Base-by-base conservation (phyloP, 768 basidiomycete genomes). In the Lentinula lateritia region DNA sequence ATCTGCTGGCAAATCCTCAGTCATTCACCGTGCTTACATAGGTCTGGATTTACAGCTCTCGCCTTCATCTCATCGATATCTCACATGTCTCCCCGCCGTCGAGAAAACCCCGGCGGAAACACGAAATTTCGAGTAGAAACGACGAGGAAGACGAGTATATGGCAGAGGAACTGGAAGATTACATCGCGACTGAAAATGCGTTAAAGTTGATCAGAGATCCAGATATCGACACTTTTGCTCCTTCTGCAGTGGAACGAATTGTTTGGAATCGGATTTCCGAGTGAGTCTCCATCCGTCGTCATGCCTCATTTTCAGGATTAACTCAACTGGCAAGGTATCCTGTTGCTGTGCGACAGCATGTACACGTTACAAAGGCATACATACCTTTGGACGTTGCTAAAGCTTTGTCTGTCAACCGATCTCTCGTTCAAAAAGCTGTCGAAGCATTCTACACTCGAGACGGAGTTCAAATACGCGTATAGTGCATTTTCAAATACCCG, bases 401-500 rank as follows among this genome's bases (percentile, higher is more conserved):
- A 67, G 88, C 90, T 0, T 77, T 99, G 35, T 70, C 77, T 6
- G 73, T 76, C 9, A 76, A 86, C 63, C 89, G 88, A 0, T 74
- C 80, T 2, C 80, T 99, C 13, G 78, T 95, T 15, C 94, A 98
- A 67, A 89, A 87, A 67, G 91, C 95, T 0, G 83, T 91, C 3
- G 95, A 95, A 73, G 83, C 90, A 4, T 99, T 99, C 72, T 99
- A 99, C 72, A 97, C 95, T 3, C 83, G 97, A 58, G 97, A 98
- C 76, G 90, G 92, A 0, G 78, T 89, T 13, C 94, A 95, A 71
- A 77, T 98, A 58, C 86, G 95, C 42, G 93, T 96, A 73, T 73
- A 9, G 87, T 72, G 46, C 38, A 20, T 3, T 6, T 0, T 20
- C 6, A 7, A 6, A 52, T 9, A 60, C 7, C 55, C 32, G 12